Percentiles rank a stretch among this genome's conserved stretches.
Evolutionary conservation across 352 stramenopile species (phyloP).

Genomic region (Plasmopara muralis): DNA sequence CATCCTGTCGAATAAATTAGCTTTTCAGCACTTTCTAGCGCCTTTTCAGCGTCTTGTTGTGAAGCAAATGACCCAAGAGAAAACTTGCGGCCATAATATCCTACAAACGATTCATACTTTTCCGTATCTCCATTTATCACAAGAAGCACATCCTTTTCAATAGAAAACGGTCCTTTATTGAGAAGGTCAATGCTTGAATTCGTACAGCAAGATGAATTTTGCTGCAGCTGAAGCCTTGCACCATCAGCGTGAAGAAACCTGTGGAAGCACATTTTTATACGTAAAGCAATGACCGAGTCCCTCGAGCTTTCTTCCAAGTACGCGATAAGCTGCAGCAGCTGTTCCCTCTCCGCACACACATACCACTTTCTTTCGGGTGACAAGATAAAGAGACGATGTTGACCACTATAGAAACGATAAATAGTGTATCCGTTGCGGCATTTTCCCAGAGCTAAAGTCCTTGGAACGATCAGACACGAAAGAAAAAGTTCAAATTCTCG

Average conservation of each 20-base stretch:
- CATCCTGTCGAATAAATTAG: conserved; percentile 27
- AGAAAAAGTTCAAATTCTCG: conserved; percentile 57
- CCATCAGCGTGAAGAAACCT: conserved; percentile 26
- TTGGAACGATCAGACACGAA: conserved; percentile 46
- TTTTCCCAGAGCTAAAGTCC: conserved; percentile 50
- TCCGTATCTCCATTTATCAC: conserved; percentile 42
- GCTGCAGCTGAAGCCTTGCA: conserved; percentile 4
- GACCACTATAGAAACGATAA: conserved; percentile 63
- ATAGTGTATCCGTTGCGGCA: conserved; percentile 47
- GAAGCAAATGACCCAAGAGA: conserved; percentile 43
- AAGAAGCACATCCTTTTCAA: conserved; percentile 37
- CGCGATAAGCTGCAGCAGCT: conserved; percentile 33
- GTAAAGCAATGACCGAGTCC: conserved; percentile 28
- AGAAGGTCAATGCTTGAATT: conserved; percentile 32
- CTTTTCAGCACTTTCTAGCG: conserved; percentile 33
- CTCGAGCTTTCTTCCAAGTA: conserved; percentile 45
- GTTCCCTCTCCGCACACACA: conserved; percentile 18
- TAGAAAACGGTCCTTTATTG: conserved; percentile 32
- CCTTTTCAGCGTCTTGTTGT: conserved; percentile 38
- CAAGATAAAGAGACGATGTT: conserved; percentile 42
- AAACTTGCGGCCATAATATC: conserved; percentile 42
- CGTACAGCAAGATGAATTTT: conserved; percentile 25
- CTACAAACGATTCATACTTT: conserved; percentile 38
- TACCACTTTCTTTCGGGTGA: conserved; percentile 48
- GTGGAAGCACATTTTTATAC: conserved; percentile 40